Evolutionary conservation across 345 rosid genomes (phyloP), one percentile per base, ranked within the genome.

Genomic region (Rubroshorea leprosula): DNA sequence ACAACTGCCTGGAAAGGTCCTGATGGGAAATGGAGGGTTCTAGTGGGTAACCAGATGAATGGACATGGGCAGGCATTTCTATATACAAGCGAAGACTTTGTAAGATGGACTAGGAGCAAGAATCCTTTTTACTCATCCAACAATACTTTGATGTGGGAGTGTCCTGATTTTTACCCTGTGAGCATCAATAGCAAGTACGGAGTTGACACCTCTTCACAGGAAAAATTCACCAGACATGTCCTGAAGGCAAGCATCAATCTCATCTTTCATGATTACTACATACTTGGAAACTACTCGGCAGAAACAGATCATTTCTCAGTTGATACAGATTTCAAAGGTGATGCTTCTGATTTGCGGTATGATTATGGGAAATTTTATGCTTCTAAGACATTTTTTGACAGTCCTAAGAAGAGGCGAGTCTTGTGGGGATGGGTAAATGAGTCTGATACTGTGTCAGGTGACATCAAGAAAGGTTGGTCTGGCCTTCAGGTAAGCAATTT

Each of bases 281-380:
- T 69, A 44, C 76, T 73, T 39, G 92, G 84, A 5, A 35, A 62
- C 43, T 90, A 84, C 70, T 71, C 78, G 0, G 62, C 81, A 3
- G 86, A 87, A 18, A 72, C 45, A 27, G 31, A 60, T n/a, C 19
- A 20, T 4, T 47, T 20, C 16, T 49, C 27, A 4, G 54, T 81
- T 5, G 86, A 79, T 11, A 27, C 54, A 5, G 82, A 84, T 20
- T 75, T 76, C 4, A 49, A 67, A 20, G 83, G 77, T 22, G 68
- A 73, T 29, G 68, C 57, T 60, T 55, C 62, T 0, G 85, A 78
- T 23, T 74, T 81, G 6, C 69, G 83, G 54, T 83, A 72, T 52
- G 97, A 87, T 63, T 87, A 87, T 10, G 97, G 93, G 0, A 83
- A 84, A n/a, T 90, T 73, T 27, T 90, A 90, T 29, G 95, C 89